phyloP scores from a whole-genome alignment of 768 basidiomycete species.

The Agrocybe chaxingu region DNA sequence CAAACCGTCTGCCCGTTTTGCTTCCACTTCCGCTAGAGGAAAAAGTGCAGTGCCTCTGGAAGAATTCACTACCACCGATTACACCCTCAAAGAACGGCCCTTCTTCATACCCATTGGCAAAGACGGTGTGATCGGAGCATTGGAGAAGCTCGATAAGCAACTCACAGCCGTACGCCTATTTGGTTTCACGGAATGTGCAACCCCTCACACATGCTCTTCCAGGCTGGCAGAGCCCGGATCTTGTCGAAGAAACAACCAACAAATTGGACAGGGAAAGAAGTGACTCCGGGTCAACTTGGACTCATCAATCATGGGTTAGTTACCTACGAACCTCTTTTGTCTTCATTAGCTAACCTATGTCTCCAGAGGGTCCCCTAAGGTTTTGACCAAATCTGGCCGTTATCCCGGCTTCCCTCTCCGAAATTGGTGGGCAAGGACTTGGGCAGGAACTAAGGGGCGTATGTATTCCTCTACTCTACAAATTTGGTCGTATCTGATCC shows the following conservation, averaged over 20 bases:
- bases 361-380: slow-evolving; percentile 67
- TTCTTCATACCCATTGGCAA: slow-evolving; percentile 71
- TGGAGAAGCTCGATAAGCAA: slow-evolving; percentile 67
- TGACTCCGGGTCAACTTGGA: slow-evolving; percentile 69
- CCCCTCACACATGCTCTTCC: slow-evolving; percentile 1
- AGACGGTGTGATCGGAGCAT: slow-evolving; percentile 63
- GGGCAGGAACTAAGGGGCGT: slow-evolving; percentile 68
- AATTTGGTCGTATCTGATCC: slow-evolving; percentile 1
- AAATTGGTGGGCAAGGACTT: slow-evolving; percentile 85
- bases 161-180: slow-evolving; percentile 42
- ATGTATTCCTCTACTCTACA: slow-evolving; percentile 21
- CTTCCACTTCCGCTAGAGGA: slow-evolving; percentile 6
- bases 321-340: neutral
- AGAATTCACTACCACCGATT: slow-evolving; percentile 47
- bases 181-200: neutral
- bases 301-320: slow-evolving; percentile 67
- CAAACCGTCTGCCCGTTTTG: too few species aligned
- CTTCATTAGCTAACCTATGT: neutral
- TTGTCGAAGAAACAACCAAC: slow-evolving; percentile 69
- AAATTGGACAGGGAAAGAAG: slow-evolving; percentile 68
- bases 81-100: slow-evolving; percentile 52
- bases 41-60: slow-evolving; percentile 6
- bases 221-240: slow-evolving; percentile 57
- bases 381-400: slow-evolving; percentile 70
- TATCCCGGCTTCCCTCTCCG: slow-evolving; percentile 74